Percentiles rank a stretch among this genome's conserved stretches.
Conservation (phyloP, 352 stramenopile species). For the Thraustochytrium striatum region DNA sequence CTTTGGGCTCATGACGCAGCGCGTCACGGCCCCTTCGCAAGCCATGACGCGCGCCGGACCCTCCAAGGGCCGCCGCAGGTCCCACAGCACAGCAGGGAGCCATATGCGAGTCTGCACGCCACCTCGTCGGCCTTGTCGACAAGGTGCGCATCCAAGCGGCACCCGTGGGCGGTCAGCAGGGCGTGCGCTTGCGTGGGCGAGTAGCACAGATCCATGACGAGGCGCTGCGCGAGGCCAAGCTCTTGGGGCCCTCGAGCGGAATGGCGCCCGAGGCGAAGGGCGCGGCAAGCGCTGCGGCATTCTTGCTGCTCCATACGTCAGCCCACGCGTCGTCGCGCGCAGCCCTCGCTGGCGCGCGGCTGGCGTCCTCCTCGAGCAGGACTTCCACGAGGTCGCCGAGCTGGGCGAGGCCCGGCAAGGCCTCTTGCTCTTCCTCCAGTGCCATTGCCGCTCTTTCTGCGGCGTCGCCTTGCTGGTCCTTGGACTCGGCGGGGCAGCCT, state of each 20-base stretch:
- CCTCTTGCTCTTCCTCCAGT: no score
- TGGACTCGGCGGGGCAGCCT: not conserved
- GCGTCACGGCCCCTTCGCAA: not conserved
- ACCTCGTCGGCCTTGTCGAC: not conserved
- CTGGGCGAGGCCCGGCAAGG: not conserved
- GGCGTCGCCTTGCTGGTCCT: not conserved
- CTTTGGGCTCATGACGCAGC: not conserved
- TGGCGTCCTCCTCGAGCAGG: not conserved
- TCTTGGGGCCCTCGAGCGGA: no score
- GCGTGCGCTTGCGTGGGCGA: not conserved
- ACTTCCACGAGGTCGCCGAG: not conserved
- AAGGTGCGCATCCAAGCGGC: not conserved
- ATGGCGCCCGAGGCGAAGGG: no score
- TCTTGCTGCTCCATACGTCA: no score
- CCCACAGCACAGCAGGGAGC: conserved; percentile 33
- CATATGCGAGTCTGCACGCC: not conserved
- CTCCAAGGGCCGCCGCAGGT: not conserved
- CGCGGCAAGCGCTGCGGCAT: no score
- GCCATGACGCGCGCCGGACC: not conserved
- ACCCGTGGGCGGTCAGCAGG: not conserved
- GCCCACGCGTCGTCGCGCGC: no score
- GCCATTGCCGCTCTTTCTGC: not conserved
- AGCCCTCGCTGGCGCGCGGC: not conserved
- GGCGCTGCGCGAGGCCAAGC: not conserved
- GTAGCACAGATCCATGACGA: not conserved